Conservation (phyloP, 2,329 filamentous ascomycete species). For the Venturia effusa region DNA sequence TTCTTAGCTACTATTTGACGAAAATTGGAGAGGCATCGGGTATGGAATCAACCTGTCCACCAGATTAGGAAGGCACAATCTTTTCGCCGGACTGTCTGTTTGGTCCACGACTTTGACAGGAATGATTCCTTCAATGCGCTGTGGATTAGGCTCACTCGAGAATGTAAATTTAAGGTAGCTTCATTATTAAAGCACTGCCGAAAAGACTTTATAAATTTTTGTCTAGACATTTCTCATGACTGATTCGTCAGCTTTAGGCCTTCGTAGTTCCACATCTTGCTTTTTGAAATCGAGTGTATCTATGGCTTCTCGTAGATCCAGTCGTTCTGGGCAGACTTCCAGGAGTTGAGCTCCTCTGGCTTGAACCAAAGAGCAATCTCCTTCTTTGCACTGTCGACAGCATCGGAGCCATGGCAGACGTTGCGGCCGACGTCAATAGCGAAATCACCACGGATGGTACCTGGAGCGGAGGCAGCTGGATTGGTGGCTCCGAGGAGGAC, state of each 20-base stretch:
- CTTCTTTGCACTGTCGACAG: constrained; percentile 98
- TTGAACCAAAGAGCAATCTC: constrained; percentile 99
- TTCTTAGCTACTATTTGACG: neutral
- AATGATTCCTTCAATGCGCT: neutral
- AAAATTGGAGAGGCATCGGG: neutral
- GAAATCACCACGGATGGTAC: constrained; percentile 95
- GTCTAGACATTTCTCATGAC: neutral
- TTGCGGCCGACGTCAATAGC: constrained; percentile 90
- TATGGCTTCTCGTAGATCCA: constrained; percentile 90
- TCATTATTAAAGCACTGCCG: neutral
- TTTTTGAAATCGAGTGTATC: neutral
- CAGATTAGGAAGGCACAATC: neutral
- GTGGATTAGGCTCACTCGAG: neutral
- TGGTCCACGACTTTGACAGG: neutral
- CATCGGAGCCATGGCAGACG: constrained; percentile 99
- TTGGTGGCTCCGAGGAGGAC: constrained; percentile 97
- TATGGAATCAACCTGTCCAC: neutral
- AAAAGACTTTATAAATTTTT: neutral
- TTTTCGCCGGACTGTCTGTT: neutral
- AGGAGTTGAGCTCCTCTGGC: constrained; percentile 71
- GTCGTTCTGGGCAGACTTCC: constrained; percentile 73
- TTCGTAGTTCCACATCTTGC: neutral
- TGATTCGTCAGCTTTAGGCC: neutral
- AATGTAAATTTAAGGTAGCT: neutral
- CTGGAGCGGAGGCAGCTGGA: constrained; percentile 84